These are phyloP conservation scores for Geranium incanum DNA, from an alignment of 441 rosid species.

Conservation along the genomic window DNA sequence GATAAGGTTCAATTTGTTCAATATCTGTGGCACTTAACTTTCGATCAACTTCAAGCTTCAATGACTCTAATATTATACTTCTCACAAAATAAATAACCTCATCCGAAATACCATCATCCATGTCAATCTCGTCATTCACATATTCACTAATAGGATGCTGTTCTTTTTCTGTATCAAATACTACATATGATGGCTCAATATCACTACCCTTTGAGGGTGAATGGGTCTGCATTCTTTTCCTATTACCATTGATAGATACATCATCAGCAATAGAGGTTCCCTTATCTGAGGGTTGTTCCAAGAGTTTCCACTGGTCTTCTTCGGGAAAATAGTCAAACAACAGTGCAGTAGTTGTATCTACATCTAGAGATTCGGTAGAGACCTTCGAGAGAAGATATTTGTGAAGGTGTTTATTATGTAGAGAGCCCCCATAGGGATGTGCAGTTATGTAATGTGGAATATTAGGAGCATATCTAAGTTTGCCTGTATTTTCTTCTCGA, in stretches of 20 bases:
- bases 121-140: slow-evolving; percentile 30
- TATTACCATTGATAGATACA: slow-evolving; percentile 23
- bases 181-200: slow-evolving; percentile 66
- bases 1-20: slow-evolving; percentile 48
- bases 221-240: slow-evolving; percentile 23
- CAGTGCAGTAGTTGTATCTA: slow-evolving; percentile 62
- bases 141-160: slow-evolving; percentile 36
- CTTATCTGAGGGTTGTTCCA: slow-evolving; percentile 53
- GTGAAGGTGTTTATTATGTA: slow-evolving; percentile 31
- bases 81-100: slow-evolving; percentile 51
- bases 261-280: slow-evolving; percentile 31
- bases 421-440: slow-evolving; percentile 30
- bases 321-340: slow-evolving; percentile 86
- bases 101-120: slow-evolving; percentile 27
- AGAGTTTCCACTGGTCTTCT: slow-evolving; percentile 87
- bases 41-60: slow-evolving; percentile 73
- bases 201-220: slow-evolving; percentile 28
- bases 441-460: slow-evolving; percentile 31
- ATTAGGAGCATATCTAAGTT: slow-evolving; percentile 26
- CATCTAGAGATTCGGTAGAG: slow-evolving; percentile 48
- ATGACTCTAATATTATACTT: slow-evolving; percentile 51
- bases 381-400: slow-evolving; percentile 46
- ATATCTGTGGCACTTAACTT: slow-evolving; percentile 49
- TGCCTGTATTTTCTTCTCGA: slow-evolving; percentile 29
- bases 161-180: slow-evolving; percentile 50